These are phyloP conservation scores for Blepharisma undulans DNA, from an alignment of 169 alveolate species.

Conservation along the genomic window DNA sequence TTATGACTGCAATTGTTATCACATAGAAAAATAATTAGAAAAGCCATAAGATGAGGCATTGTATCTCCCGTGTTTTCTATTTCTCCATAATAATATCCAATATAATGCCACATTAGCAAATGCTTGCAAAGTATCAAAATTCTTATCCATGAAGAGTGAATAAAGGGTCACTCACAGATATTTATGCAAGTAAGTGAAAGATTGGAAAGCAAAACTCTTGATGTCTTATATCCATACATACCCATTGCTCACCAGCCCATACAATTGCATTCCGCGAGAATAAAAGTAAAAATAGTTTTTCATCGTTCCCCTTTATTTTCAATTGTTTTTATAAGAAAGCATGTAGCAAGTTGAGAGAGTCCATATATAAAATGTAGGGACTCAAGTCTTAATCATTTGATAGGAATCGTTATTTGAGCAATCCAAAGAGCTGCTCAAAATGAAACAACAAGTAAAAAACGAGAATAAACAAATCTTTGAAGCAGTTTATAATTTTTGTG, in stretches of 20 bases:
- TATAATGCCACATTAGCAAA: not conserved
- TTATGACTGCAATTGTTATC: not conserved
- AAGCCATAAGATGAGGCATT: not conserved
- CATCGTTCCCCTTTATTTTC: not conserved
- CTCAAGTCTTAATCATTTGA: not conserved
- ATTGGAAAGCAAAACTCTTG: not conserved
- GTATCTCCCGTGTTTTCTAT: not conserved
- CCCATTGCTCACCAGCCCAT: not conserved
- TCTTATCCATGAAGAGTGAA: not conserved
- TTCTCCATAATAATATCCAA: not conserved
- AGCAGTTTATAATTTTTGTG: not conserved
- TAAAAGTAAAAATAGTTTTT: not conserved
- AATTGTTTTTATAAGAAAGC: not conserved
- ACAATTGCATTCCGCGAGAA: not conserved
- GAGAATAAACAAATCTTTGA: not conserved
- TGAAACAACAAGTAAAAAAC: not conserved
- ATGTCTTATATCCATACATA: not conserved
- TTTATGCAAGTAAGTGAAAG: not conserved
- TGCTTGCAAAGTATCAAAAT: not conserved
- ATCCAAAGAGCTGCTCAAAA: not conserved
- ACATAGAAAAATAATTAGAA: not conserved
- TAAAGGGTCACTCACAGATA: not conserved
- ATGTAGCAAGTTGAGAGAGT: not conserved
- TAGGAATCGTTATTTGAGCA: not conserved
- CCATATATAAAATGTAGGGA: not conserved